Percentiles rank a stretch among this genome's conserved stretches.
Evolutionary conservation across 352 stramenopile species (phyloP).

Genomic region (Globisporangium acanthophoron): DNA sequence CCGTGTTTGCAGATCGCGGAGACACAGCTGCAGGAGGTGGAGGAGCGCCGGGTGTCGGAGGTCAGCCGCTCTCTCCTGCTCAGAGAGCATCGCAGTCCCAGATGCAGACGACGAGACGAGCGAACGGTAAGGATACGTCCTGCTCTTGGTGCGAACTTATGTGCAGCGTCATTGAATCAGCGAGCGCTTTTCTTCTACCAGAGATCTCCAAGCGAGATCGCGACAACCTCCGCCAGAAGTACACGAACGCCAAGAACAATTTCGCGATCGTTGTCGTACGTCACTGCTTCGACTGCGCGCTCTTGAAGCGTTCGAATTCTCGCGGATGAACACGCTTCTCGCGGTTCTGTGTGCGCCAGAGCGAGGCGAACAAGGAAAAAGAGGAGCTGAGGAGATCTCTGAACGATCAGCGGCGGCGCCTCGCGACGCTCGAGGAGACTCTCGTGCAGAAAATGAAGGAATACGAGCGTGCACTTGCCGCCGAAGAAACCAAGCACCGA

Average conservation of each 20-base stretch:
- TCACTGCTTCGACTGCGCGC: neutral
- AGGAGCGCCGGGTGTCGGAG: neutral
- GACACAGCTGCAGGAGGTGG: slow-evolving; percentile 1
- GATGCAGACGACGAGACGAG: slow-evolving; percentile 8
- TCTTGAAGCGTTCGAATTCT: neutral
- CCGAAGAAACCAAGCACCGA: slow-evolving; percentile 35
- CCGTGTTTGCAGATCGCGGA: slow-evolving; percentile 38
- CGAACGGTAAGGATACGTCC: slow-evolving; percentile 8
- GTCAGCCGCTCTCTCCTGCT: slow-evolving; percentile 6
- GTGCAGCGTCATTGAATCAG: too few species aligned
- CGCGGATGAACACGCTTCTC: neutral
- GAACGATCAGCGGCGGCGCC: slow-evolving; percentile 47
- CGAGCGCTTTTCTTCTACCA: slow-evolving; percentile 1
- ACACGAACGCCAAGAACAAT: slow-evolving; percentile 76
- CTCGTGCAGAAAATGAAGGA: slow-evolving; percentile 55
- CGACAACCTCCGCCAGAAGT: slow-evolving; percentile 71
- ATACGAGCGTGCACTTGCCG: slow-evolving; percentile 48
- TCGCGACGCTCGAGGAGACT: slow-evolving; percentile 37
- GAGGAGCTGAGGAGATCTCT: slow-evolving; percentile 48
- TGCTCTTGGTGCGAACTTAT: too few species aligned
- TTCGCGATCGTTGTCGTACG: slow-evolving; percentile 62
- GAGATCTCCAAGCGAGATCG: slow-evolving; percentile 54
- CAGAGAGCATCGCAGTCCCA: slow-evolving; percentile 10
- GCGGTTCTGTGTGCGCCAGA: slow-evolving; percentile 20
- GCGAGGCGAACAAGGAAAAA: slow-evolving; percentile 68